A percentile compares a stretch with the other conserved stretches of the same genome.
Conservation (phyloP, 1,139 yeast genomes). For the Zygosaccharomyces sapae region DNA sequence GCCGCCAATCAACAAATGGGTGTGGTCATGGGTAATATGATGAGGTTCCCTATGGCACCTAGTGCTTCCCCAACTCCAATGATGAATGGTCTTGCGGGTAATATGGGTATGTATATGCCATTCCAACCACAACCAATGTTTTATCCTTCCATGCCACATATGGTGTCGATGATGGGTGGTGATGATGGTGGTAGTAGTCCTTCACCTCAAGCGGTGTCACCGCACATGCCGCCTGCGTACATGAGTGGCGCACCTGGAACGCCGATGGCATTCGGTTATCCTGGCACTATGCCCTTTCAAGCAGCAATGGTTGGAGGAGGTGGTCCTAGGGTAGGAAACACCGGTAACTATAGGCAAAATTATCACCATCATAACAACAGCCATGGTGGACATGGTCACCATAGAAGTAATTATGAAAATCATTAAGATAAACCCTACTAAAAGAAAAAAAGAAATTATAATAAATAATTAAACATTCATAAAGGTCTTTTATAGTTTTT, state of each 20-base stretch:
- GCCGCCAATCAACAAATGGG: slow-evolving; percentile 26
- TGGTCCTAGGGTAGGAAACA: slow-evolving; percentile 15
- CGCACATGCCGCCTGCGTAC: slow-evolving; percentile 31
- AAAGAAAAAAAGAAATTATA: neutral
- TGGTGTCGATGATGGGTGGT: slow-evolving; percentile 30
- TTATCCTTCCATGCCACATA: slow-evolving; percentile 34
- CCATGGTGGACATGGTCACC: slow-evolving; percentile 19
- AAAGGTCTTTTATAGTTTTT: neutral
- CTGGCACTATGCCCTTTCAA: slow-evolving; percentile 29
- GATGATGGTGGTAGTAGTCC: slow-evolving; percentile 23
- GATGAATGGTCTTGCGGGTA: slow-evolving; percentile 27
- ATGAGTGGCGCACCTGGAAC: slow-evolving; percentile 25
- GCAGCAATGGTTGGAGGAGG: slow-evolving; percentile 19
- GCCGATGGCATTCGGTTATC: slow-evolving; percentile 31
- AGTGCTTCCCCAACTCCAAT: slow-evolving; percentile 26
- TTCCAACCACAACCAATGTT: slow-evolving; percentile 36
- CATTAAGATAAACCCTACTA: slow-evolving; percentile 5
- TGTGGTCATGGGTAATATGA: slow-evolving; percentile 26
- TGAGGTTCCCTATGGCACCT: slow-evolving; percentile 31
- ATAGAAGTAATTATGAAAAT: slow-evolving; percentile 14
- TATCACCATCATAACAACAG: slow-evolving; percentile 21
- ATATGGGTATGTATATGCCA: slow-evolving; percentile 34
- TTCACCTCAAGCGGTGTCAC: slow-evolving; percentile 30
- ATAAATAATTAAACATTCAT: neutral
- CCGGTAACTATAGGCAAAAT: slow-evolving; percentile 19